phyloP scores from a whole-genome alignment of 2,329 filamentous ascomycete genomes.

The Fusarium compactum region DNA sequence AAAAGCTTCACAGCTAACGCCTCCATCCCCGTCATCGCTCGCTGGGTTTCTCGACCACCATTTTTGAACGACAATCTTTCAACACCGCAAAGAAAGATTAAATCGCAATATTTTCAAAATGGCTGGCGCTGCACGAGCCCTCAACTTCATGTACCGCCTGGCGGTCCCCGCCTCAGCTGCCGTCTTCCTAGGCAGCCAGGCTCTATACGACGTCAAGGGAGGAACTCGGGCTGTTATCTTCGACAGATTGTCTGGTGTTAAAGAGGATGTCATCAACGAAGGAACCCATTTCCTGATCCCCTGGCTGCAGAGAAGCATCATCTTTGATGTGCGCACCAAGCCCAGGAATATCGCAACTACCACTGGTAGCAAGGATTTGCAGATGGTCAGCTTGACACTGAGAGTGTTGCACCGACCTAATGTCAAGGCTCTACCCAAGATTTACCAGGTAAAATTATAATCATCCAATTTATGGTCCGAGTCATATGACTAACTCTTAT shows the following conservation, averaged over 20 bases:
- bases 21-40: conserved; percentile 24
- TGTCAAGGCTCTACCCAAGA: conserved; percentile 91
- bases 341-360: conserved; percentile 97
- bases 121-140: conserved; percentile 67
- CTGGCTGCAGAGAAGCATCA: conserved; percentile 93
- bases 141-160: conserved; percentile 73
- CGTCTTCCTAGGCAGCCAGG: conserved; percentile 76
- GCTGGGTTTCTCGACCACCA: conserved; percentile 4
- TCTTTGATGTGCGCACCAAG: conserved; percentile 98
- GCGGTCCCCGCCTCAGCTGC: conserved; percentile 81
- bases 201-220: conserved; percentile 97
- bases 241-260: conserved; percentile 91
- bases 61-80: conserved; percentile 9
- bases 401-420: conserved; percentile 95
- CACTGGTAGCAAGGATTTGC: conserved; percentile 97
- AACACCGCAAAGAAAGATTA: conserved; percentile 1
- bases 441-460: conserved; percentile 82
- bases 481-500: conserved; percentile 28
- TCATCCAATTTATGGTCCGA: not conserved
- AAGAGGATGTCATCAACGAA: conserved; percentile 92
- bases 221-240: conserved; percentile 97
- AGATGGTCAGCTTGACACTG: conserved; percentile 99
- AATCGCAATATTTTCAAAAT: conserved; percentile 52
- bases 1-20: conserved; percentile 42
- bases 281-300: conserved; percentile 97